Conservation (phyloP, 176 grass and related monocot genomes). For the Juncus inflexus region DNA sequence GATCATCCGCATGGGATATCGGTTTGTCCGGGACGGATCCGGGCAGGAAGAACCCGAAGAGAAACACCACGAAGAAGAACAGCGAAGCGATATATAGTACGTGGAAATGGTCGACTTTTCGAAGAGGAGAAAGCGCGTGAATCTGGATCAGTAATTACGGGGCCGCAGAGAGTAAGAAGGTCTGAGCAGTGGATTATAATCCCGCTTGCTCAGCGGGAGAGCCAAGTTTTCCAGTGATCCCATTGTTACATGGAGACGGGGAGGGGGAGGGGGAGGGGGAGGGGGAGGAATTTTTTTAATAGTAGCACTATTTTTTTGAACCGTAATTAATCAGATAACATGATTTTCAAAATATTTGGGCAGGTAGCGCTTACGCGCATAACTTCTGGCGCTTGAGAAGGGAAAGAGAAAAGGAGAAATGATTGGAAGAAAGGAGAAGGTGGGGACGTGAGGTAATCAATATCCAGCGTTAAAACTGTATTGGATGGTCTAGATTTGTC, state of each 20-base stretch:
- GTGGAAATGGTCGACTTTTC: conserved; percentile 68
- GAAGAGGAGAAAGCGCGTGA: conserved; percentile 69
- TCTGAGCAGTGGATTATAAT: conserved; percentile 4
- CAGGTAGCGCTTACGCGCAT: too few species aligned
- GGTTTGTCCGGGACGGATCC: conserved; percentile 34
- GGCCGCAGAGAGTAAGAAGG: conserved; percentile 13
- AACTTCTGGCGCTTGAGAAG: too few species aligned
- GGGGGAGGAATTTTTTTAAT: too few species aligned
- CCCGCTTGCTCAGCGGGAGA: conserved; percentile 38
- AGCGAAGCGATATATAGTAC: conserved; percentile 51
- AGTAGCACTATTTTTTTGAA: too few species aligned
- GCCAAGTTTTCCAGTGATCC: conserved; percentile 55
- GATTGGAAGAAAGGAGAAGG: too few species aligned
- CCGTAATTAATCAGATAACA: too few species aligned
- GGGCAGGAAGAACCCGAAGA: conserved; percentile 55
- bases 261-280: conserved; percentile 1
- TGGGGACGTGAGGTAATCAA: background rate
- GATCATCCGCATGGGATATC: background rate
- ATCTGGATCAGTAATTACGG: conserved; percentile 55
- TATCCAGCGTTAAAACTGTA: conserved; percentile 17
- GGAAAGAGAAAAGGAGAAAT: too few species aligned
- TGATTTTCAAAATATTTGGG: too few species aligned
- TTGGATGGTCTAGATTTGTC: background rate
- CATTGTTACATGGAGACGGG: conserved; percentile 34
- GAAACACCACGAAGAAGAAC: conserved; percentile 79